Evolutionary conservation across 1,284 basidiomycete species (phyloP), one percentile per base, ranked within the genome.

Genomic region (Sutorius eximius): DNA sequence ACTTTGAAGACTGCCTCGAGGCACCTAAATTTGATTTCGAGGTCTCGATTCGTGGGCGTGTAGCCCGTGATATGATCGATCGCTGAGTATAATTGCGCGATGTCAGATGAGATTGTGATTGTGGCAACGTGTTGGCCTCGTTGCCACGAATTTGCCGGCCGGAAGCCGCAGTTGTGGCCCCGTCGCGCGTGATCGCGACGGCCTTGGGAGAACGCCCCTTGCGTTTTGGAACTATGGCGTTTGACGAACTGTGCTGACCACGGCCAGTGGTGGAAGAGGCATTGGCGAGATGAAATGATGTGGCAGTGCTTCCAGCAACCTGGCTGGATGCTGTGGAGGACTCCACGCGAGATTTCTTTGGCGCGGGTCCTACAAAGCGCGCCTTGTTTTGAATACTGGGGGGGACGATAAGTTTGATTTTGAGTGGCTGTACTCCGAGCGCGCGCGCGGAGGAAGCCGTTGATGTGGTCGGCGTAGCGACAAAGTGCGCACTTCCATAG

Each of bases 321-420:
- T 49, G 57, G 54, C 45, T 58, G 60, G 47, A 50, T 5, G 50
- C 38, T 41, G 49, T 47, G 51, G 56, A 57, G 45, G 53, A 54
- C 45, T 64, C 58, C 51, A 33, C 49, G 16, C 57, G 60, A 54
- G 55, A 51, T 48, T 61, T 69, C 51, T 63, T 70, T 55, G 52
- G 53, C 9, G 56, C 55, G 29, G 62, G 58, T 59, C 57, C 61
- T 50, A 59, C 59, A 30, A 69, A 56, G 46, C 67, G 75, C 44
- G 66, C 70, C 65, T 76, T 80, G 64, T 67, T 73, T 48, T 80
- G 75, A 61, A 82, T 71, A 57, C 68, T 77, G 49, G 78, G 77
- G 27, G 86, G 85, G 4, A 88, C 76, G 41, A 83, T 85, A 55
- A 91, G 81, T 71, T 84, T 88, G 74, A 91, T 91, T 76, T 90